Conservation (phyloP, 2,329 filamentous ascomycete genomes). For the Tolypocladium amazonense region DNA sequence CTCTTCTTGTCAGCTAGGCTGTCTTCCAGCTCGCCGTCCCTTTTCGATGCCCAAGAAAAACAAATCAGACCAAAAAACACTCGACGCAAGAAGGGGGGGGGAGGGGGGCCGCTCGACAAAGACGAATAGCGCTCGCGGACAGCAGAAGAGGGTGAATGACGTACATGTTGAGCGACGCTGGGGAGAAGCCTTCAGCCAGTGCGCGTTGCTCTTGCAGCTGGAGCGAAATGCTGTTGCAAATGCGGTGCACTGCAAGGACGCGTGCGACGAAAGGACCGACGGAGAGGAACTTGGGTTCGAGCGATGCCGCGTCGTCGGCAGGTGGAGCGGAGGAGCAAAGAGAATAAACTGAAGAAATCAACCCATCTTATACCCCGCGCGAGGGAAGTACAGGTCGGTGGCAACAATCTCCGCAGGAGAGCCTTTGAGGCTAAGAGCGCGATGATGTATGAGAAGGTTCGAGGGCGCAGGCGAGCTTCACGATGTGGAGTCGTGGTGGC, state of each 20-base stretch:
- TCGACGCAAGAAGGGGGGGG: background rate
- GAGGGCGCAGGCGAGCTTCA: background rate
- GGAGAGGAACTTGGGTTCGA: background rate
- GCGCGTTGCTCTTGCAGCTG: background rate
- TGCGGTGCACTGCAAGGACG: background rate
- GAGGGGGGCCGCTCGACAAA: background rate
- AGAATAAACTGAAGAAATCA: background rate
- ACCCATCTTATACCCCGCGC: background rate
- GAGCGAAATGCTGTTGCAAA: background rate
- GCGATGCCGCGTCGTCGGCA: background rate
- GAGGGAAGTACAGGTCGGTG: background rate
- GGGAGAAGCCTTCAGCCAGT: background rate
- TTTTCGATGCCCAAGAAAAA: background rate
- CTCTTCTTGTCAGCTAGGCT: slow-evolving; percentile 23
- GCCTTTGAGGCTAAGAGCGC: background rate
- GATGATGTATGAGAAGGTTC: background rate
- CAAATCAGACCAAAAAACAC: background rate
- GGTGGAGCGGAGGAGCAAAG: background rate
- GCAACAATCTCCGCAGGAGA: background rate
- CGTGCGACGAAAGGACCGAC: background rate
- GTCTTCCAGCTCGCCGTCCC: background rate
- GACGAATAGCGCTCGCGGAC: background rate
- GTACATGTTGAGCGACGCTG: background rate
- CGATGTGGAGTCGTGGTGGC: background rate
- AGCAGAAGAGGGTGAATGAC: background rate